phyloP scores from a whole-genome alignment of 1,284 basidiomycete species.

The Filobasidium uniguttulatum region DNA sequence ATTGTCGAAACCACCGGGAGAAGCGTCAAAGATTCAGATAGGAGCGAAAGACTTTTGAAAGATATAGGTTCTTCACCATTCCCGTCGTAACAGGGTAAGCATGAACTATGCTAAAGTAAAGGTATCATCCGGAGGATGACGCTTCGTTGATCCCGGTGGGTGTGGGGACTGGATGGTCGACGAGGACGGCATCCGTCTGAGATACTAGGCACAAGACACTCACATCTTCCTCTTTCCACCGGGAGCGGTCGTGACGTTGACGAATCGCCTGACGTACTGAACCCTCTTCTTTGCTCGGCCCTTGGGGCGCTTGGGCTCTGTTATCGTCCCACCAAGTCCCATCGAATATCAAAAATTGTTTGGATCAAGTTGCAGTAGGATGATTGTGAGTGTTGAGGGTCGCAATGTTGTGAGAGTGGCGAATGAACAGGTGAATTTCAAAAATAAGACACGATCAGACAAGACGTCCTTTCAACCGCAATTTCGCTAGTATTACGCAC shows the following conservation, averaged over 20 bases:
- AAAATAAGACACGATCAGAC: neutral
- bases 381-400: neutral
- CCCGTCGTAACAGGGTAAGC: slow-evolving; percentile 46
- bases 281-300: slow-evolving; percentile 93
- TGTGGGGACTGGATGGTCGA: slow-evolving; percentile 1
- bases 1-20: too few species aligned
- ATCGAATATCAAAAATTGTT: neutral
- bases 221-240: slow-evolving; percentile 93
- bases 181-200: neutral
- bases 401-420: too few species aligned
- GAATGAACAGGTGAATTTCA: neutral
- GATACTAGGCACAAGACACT: slow-evolving; percentile 38
- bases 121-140: slow-evolving; percentile 45
- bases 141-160: neutral
- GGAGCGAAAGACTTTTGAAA: slow-evolving; percentile 42
- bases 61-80: slow-evolving; percentile 50
- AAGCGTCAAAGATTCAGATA: slow-evolving; percentile 18
- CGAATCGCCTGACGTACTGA: slow-evolving; percentile 78
- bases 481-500: slow-evolving; percentile 6
- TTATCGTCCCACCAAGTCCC: too few species aligned
- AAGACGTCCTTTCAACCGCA: neutral
- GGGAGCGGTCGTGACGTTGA: slow-evolving; percentile 80
- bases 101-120: slow-evolving; percentile 71
- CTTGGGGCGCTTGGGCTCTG: slow-evolving; percentile 45
- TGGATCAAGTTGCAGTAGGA: neutral